These are phyloP conservation scores for Xylariaceae sp. DNA, from an alignment of 2,329 filamentous ascomycete genomes.

Conservation along the genomic window DNA sequence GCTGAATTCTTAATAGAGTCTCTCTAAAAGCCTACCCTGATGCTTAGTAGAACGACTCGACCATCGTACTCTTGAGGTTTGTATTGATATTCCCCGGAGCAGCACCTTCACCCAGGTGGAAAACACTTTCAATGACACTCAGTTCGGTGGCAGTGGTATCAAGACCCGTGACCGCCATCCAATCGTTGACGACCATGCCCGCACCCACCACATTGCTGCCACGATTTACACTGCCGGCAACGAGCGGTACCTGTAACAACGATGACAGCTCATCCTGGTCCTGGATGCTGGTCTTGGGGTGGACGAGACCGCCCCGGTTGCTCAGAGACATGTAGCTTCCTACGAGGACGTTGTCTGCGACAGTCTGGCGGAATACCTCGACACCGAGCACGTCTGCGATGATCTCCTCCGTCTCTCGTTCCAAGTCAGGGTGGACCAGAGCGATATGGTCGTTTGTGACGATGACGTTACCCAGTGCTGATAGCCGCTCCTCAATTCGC, in stretches of 20 bases:
- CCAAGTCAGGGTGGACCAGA: slow-evolving; percentile 90
- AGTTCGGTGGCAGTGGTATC: slow-evolving; percentile 97
- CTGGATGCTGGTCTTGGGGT: slow-evolving; percentile 94
- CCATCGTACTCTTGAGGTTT: slow-evolving; percentile 93
- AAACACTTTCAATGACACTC: slow-evolving; percentile 93
- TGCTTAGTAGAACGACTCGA: slow-evolving; percentile 89
- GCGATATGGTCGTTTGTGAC: slow-evolving; percentile 96
- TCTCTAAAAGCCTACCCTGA: too few species aligned
- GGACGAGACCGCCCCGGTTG: slow-evolving; percentile 94
- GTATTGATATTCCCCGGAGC: slow-evolving; percentile 76
- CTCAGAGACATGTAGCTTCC: slow-evolving; percentile 95
- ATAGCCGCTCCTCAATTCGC: slow-evolving; percentile 94
- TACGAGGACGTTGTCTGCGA: slow-evolving; percentile 94
- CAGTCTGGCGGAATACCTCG: slow-evolving; percentile 88
- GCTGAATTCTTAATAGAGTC: too few species aligned
- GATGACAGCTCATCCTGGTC: slow-evolving; percentile 96
- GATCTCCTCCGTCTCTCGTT: slow-evolving; percentile 98
- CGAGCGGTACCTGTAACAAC: slow-evolving; percentile 89
- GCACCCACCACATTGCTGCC: slow-evolving; percentile 94
- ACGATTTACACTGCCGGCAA: slow-evolving; percentile 90
- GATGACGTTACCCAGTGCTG: slow-evolving; percentile 94
- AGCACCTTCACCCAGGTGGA: slow-evolving; percentile 84
- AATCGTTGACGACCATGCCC: slow-evolving; percentile 96
- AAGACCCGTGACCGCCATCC: slow-evolving; percentile 89
- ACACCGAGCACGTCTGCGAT: slow-evolving; percentile 90